A percentile compares a stretch with the other conserved stretches of the same genome.
phyloP scores from a whole-genome alignment of 1,284 basidiomycete species.

The Ceratobasidium sp. region DNA sequence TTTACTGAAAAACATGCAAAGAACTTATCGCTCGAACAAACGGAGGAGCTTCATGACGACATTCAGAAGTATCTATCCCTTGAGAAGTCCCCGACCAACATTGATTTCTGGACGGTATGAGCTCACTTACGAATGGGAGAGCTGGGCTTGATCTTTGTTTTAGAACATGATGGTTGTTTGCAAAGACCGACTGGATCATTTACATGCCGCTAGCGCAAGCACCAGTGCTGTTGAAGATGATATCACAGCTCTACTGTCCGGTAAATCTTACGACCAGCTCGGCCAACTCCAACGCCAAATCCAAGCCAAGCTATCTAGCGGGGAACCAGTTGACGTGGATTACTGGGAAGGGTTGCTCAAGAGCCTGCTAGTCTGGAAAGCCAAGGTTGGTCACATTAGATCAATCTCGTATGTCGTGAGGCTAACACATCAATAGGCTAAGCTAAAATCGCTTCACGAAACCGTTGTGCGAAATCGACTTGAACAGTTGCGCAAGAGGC shows the following conservation, averaged over 20 bases:
- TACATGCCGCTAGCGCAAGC: conserved; percentile 59
- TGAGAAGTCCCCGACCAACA: conserved; percentile 83
- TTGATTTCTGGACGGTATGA: conserved; percentile 96
- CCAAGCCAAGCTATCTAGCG: conserved; percentile 85
- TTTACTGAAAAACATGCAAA: conserved; percentile 51
- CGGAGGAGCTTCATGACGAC: conserved; percentile 92
- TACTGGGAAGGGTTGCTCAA: conserved; percentile 96
- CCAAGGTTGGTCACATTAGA: conserved; percentile 70
- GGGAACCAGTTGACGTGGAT: conserved; percentile 95
- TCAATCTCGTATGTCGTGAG: neutral
- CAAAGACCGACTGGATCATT: conserved; percentile 86
- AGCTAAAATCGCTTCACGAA: conserved; percentile 91
- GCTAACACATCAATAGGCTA: conserved; percentile 64
- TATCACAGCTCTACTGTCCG: conserved; percentile 73
- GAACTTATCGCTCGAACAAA: conserved; percentile 87
- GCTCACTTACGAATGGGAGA: conserved; percentile 24
- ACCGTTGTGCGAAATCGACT: conserved; percentile 94
- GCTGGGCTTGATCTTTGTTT: neutral
- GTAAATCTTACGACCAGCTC: conserved; percentile 86
- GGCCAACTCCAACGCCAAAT: conserved; percentile 84
- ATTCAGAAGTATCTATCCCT: conserved; percentile 91
- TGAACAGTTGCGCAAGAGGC: conserved; percentile 92
- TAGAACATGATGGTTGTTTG: conserved; percentile 97
- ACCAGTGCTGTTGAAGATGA: conserved; percentile 83
- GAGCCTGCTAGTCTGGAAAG: conserved; percentile 96